These are phyloP conservation scores for Plantago coronopus DNA, from an alignment of 305 asterid species.

Conservation along the genomic window DNA sequence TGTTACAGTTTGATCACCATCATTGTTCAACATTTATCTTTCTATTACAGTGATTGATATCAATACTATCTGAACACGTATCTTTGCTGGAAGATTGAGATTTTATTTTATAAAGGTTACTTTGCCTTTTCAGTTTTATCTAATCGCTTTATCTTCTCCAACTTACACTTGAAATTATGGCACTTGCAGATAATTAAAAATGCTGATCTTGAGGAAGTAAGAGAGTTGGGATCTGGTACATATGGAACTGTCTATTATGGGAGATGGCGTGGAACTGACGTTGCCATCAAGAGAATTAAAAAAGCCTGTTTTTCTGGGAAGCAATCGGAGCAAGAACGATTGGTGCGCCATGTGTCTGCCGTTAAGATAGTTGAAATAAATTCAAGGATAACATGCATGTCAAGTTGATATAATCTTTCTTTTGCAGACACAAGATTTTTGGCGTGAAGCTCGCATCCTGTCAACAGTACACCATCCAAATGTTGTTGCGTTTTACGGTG, in stretches of 20 bases:
- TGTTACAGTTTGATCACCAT: neutral
- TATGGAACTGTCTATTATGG: constrained; percentile 82
- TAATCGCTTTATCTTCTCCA: constrained; percentile 15
- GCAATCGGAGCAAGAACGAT: constrained; percentile 61
- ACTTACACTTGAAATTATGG: constrained; percentile 19
- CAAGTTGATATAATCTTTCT: constrained; percentile 15
- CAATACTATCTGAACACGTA: too few species aligned
- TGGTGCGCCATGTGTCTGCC: constrained; percentile 45
- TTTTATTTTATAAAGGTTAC: constrained; percentile 6
- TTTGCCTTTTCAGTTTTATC: constrained; percentile 13
- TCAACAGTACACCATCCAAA: constrained; percentile 83
- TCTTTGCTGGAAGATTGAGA: too few species aligned
- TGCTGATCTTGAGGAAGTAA: constrained; percentile 76
- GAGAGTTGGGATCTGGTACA: constrained; percentile 81
- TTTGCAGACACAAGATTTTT: constrained; percentile 60
- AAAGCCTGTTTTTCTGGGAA: constrained; percentile 66
- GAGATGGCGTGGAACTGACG: constrained; percentile 83
- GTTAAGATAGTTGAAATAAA: constrained; percentile 12
- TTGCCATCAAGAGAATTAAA: constrained; percentile 70
- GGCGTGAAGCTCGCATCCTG: constrained; percentile 76
- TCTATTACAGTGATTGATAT: too few species aligned
- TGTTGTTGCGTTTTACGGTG: constrained; percentile 81
- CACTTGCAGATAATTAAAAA: constrained; percentile 56
- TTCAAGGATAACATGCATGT: constrained; percentile 12
- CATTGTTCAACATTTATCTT: too few species aligned